Evolutionary conservation across 768 basidiomycete genomes (phyloP).

Genomic region (Ramaria rubella): DNA sequence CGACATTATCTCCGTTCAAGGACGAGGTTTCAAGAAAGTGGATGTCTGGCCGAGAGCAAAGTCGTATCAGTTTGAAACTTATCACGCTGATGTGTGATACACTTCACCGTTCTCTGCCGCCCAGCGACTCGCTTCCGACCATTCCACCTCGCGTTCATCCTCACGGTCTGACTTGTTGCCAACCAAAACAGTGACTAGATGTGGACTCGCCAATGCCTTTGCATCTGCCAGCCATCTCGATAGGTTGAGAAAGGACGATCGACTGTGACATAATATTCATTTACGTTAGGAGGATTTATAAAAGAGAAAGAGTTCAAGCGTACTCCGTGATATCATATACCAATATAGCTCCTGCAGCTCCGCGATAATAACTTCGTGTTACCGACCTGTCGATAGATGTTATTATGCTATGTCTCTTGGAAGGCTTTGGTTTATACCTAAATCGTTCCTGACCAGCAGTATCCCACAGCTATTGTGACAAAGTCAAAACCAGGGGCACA

Average conservation of each 20-base stretch:
- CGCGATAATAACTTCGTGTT: constrained; percentile 93
- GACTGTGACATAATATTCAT: constrained; percentile 41
- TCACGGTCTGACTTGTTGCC: constrained; percentile 96
- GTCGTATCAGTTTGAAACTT: constrained; percentile 1
- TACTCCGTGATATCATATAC: constrained; percentile 93
- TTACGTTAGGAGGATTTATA: constrained; percentile 10
- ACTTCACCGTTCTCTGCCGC: constrained; percentile 92
- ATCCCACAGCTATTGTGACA: constrained; percentile 73
- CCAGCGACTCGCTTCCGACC: constrained; percentile 92
- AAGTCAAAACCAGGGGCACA: background rate
- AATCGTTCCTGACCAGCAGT: constrained; percentile 96
- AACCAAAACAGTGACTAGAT: constrained; percentile 83
- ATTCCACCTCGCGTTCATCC: constrained; percentile 92
- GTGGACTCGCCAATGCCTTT: constrained; percentile 84
- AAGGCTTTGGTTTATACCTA: constrained; percentile 41
- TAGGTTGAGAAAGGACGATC: constrained; percentile 78
- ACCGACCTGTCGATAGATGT: constrained; percentile 54
- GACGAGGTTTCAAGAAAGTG: constrained; percentile 94
- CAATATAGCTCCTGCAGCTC: constrained; percentile 85
- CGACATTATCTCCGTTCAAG: constrained; percentile 85
- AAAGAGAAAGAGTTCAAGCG: constrained; percentile 17
- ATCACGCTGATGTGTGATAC: constrained; percentile 14
- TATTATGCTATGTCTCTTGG: background rate
- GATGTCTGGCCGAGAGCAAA: constrained; percentile 48
- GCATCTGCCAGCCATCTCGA: constrained; percentile 92